These are phyloP conservation scores for Carex littledalei DNA, from an alignment of 176 grass and related monocot species.

Conservation along the genomic window DNA sequence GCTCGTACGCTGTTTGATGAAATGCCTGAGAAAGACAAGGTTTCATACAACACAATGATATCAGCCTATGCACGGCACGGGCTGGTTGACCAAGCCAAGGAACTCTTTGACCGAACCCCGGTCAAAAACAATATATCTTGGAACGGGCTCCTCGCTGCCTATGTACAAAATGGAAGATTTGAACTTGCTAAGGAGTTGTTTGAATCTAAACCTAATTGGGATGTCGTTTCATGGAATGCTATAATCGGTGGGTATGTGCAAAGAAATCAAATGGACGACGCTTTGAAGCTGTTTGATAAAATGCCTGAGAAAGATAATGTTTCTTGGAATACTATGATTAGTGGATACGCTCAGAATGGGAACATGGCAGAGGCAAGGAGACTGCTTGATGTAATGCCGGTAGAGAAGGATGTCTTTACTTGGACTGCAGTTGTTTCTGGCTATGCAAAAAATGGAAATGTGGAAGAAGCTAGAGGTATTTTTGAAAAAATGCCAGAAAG, in stretches of 20 bases:
- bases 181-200: slow-evolving; percentile 54
- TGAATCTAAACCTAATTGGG: slow-evolving; percentile 62
- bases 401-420: slow-evolving; percentile 64
- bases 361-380: slow-evolving; percentile 51
- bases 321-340: slow-evolving; percentile 84
- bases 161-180: slow-evolving; percentile 57
- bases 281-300: slow-evolving; percentile 49
- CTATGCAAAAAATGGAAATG: slow-evolving; percentile 77
- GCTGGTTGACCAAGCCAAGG: slow-evolving; percentile 47
- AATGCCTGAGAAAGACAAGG: slow-evolving; percentile 61
- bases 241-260: slow-evolving; percentile 67
- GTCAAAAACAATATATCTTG: slow-evolving; percentile 70
- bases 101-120: slow-evolving; percentile 66
- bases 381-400: slow-evolving; percentile 59
- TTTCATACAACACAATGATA: slow-evolving; percentile 82
- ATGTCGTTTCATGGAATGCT: slow-evolving; percentile 85
- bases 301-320: slow-evolving; percentile 72
- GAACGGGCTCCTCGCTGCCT: slow-evolving; percentile 77
- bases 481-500: slow-evolving; percentile 87
- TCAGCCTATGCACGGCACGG: slow-evolving; percentile 62
- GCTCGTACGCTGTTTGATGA: slow-evolving; percentile 65
- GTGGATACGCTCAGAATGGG: slow-evolving; percentile 55
- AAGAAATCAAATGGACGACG: slow-evolving; percentile 40
- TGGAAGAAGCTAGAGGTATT: slow-evolving; percentile 54
- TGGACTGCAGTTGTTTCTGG: slow-evolving; percentile 88